Evolutionary conservation across 805 yeast genomes (phyloP), one percentile per base, ranked within the genome.

Genomic region (Saccharomycopsis sp.): DNA sequence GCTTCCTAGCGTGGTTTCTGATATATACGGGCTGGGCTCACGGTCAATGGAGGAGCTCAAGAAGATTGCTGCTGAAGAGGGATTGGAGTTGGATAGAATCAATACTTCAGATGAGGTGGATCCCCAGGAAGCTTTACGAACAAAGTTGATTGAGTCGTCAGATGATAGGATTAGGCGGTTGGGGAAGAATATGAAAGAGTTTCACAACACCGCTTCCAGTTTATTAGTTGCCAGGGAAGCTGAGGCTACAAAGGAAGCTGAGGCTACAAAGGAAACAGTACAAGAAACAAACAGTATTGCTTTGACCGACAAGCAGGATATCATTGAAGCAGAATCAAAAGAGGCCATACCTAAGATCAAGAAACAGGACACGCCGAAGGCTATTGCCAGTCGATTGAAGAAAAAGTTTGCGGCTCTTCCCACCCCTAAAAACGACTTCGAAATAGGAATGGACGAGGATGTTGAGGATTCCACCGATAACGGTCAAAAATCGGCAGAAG

Each of bases 401-500:
- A 24, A 54, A 60, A 63, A 69, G 50, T 71, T 77, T 44, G 66
- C 67, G 1, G 52, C 60, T 1, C 62, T 77, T 20, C 79, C 81
- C 1, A 57, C 64, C n/a, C 79, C 81, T 0, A 70, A 70, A 59
- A 78, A 79, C 60, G 80, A 79, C 53, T 79, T 75, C 61, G 81
- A 79, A 57, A 67, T 79, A 7, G 63, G 68, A 0, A 60, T 69
- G 2, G 70, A 69, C 24, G 75, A 70, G 3, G 75, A 71, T 2
- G 71, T 65, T 14, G 68, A 66, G 0, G 66, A 57, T 2, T 66
- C 57, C 8, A 65, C 57, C 2, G 51, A 52, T 12, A n/a, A n/a
- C n/a, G n/a, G n/a, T n/a, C n/a, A n/a, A n/a, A n/a, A n/a, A n/a
- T n/a, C n/a, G n/a, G n/a, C n/a, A n/a, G 57, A 55, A 34, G 60